phyloP scores from a whole-genome alignment of 305 asterid species.

The Andrographis paniculata region DNA sequence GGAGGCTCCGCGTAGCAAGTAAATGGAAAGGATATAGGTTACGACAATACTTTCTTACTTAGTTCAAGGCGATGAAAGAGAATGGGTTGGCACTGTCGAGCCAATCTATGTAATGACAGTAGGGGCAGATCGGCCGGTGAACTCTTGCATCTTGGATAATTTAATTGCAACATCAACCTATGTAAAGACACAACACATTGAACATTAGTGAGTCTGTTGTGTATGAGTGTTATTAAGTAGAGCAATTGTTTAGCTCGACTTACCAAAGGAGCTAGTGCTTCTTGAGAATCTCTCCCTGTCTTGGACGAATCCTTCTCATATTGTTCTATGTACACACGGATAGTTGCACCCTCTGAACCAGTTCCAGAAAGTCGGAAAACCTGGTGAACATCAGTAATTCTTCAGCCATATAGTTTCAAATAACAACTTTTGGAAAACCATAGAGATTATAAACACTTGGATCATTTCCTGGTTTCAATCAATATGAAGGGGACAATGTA shows the following conservation, averaged over 20 bases:
- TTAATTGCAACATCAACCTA: slow-evolving; percentile 93
- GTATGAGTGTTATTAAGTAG: background rate
- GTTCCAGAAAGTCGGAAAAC: slow-evolving; percentile 99
- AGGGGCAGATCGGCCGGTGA: slow-evolving; percentile 88
- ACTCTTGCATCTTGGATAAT: slow-evolving; percentile 86
- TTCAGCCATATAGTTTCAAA: too few relatives aligned
- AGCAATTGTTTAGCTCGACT: slow-evolving; percentile 13
- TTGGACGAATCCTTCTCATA: slow-evolving; percentile 80
- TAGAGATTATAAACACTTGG: too few relatives aligned
- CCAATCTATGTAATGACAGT: slow-evolving; percentile 72
- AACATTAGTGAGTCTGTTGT: background rate
- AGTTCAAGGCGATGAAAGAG: slow-evolving; percentile 7
- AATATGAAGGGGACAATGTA: too few relatives aligned
- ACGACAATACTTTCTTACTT: background rate
- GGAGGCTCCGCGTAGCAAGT: too few relatives aligned
- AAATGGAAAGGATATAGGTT: too few relatives aligned
- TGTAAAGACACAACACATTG: slow-evolving; percentile 6
- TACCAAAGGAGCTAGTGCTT: slow-evolving; percentile 90
- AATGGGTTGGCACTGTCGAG: slow-evolving; percentile 1
- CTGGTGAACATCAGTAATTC: slow-evolving; percentile 25
- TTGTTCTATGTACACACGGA: slow-evolving; percentile 93
- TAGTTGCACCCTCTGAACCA: slow-evolving; percentile 98
- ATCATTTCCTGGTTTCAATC: too few relatives aligned
- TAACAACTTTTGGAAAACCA: too few relatives aligned
- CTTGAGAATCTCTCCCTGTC: slow-evolving; percentile 74